Conservation (phyloP, 495 filamentous ascomycete species). For the Chaetomium tenue region DNA sequence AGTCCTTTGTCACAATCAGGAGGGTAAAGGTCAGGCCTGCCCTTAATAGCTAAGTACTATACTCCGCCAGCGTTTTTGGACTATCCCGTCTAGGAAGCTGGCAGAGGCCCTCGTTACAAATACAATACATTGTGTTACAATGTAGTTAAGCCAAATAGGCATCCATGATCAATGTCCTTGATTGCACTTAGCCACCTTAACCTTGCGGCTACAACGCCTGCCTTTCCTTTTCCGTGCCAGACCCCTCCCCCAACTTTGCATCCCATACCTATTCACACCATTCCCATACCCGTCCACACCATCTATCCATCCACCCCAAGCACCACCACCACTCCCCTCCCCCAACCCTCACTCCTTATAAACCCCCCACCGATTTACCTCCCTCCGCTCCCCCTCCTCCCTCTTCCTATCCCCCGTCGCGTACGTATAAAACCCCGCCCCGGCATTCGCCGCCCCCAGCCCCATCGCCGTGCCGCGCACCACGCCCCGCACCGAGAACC, state of each 20-base stretch:
- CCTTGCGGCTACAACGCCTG: no score
- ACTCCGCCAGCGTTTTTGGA: neutral
- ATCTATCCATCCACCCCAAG: no score
- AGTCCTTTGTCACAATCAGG: neutral
- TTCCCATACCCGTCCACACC: neutral
- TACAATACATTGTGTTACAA: no score
- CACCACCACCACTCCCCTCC: neutral
- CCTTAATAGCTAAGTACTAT: neutral
- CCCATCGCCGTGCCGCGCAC: slow-evolving; percentile 71
- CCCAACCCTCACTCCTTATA: slow-evolving; percentile 19
- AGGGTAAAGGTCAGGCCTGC: no score
- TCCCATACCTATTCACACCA: neutral
- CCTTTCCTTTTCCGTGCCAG: no score
- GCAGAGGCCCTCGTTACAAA: no score
- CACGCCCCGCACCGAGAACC: slow-evolving; percentile 58
- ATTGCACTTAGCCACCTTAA: no score
- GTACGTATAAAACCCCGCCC: slow-evolving; percentile 71
- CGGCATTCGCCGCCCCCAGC: slow-evolving; percentile 64
- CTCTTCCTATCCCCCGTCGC: slow-evolving; percentile 57
- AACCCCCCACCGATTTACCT: slow-evolving; percentile 49
- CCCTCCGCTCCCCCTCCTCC: slow-evolving; percentile 45
- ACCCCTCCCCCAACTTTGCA: no score
- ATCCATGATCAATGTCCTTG: no score
- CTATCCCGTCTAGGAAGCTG: no score
- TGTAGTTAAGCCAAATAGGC: no score